Evolutionary conservation across 106 monocot genomes (phyloP).

Genomic region (Alisma plantagoaquatica): DNA sequence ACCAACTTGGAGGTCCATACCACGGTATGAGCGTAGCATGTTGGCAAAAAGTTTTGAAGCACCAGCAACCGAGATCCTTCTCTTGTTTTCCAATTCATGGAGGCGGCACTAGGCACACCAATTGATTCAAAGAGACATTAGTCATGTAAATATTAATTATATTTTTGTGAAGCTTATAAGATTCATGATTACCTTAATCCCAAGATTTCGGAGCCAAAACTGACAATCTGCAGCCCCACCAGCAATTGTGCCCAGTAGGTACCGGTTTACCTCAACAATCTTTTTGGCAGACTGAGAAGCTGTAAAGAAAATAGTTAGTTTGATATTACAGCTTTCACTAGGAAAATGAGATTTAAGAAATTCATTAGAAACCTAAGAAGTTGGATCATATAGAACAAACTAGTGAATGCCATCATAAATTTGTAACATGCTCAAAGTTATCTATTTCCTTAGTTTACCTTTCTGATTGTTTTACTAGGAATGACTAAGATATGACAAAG

Average conservation of each 20-base stretch:
- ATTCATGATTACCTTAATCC: constrained; percentile 83
- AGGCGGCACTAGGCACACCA: constrained; percentile 79
- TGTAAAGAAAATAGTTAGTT: constrained; percentile 11
- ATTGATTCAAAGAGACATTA: no score
- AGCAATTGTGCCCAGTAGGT: constrained; percentile 94
- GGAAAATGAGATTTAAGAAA: no score
- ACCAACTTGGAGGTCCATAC: constrained; percentile 82
- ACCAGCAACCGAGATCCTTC: constrained; percentile 82
- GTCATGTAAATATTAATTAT: no score
- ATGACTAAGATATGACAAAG: no score
- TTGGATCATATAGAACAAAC: no score
- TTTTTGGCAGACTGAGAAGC: constrained; percentile 87
- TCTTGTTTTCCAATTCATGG: constrained; percentile 83
- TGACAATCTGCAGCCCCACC: constrained; percentile 95
- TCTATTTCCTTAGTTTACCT: no score
- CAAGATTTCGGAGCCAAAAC: constrained; percentile 88
- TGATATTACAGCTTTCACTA: no score
- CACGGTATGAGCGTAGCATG: constrained; percentile 73
- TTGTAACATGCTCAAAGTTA: no score
- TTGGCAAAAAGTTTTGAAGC: constrained; percentile 88
- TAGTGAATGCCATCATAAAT: no score
- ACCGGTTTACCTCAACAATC: constrained; percentile 87
- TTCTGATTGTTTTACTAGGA: no score
- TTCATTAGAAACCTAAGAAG: no score
- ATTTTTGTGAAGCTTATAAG: no score